phyloP scores from a whole-genome alignment of 768 basidiomycete genomes.

The Lactifluus subvellereus region DNA sequence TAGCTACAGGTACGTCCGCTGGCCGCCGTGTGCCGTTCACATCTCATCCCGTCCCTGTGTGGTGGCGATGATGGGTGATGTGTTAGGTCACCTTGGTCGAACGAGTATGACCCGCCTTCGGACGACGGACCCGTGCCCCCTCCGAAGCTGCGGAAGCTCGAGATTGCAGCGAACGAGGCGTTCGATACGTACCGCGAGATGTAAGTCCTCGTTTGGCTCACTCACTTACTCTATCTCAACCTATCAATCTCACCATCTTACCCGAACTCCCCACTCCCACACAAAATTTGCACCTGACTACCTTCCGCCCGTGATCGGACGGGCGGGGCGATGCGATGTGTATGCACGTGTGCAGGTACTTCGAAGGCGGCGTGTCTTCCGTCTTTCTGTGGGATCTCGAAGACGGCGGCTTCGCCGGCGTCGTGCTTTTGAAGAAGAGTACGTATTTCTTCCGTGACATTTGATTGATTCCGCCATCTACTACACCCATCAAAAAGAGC shows the following conservation, averaged over 20 bases:
- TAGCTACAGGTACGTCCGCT: constrained; percentile 60
- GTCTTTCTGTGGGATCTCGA: constrained; percentile 99
- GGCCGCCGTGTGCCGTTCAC: no score
- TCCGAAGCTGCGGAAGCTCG: constrained; percentile 80
- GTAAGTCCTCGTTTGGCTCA: constrained; percentile 38
- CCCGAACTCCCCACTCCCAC: no score
- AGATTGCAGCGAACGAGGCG: constrained; percentile 90
- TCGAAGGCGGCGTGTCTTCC: constrained; percentile 94
- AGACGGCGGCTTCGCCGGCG: constrained; percentile 94
- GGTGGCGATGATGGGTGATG: no score
- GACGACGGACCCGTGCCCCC: constrained; percentile 87
- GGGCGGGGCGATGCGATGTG: background rate
- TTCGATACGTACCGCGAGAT: constrained; percentile 97
- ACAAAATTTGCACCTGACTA: no score
- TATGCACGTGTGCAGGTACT: constrained; percentile 58
- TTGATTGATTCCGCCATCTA: background rate
- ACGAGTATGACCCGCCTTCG: constrained; percentile 86
- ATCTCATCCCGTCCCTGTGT: background rate
- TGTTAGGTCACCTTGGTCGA: constrained; percentile 94
- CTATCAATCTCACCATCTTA: background rate
- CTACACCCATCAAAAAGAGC: no score
- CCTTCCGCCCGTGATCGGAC: background rate
- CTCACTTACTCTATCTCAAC: background rate
- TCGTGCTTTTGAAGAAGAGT: constrained; percentile 95
- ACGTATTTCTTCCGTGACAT: constrained; percentile 22